Base-by-base conservation (phyloP, 1,284 basidiomycete species). In the Cryptococcus sp. region DNA sequence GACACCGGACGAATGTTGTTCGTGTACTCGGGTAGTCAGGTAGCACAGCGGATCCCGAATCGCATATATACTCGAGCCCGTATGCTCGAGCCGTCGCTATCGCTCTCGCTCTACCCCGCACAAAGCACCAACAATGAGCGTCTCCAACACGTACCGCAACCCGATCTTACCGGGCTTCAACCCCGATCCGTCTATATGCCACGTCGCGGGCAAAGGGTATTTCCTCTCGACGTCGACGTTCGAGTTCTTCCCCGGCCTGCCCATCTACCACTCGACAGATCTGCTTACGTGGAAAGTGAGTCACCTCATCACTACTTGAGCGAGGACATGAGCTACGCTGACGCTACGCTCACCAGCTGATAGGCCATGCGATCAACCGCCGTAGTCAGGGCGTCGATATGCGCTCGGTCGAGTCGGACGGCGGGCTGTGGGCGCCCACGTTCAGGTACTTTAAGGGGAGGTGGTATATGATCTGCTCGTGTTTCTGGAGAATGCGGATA, bases 161-260 rank as follows among this genome's bases (percentile, higher is more conserved):
- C 69, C 68, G 3, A 68, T 73, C 52, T 42, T 68, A 1, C 61
- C 68, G 4, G 69, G 71, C n/a, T 70, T 69, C 65, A 71, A 73
- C 57, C 69, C 71, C 4, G 68, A 73, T 47, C 71, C 71, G 1
- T 65, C 71, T 3, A 62, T 71, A 30, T 55, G 57, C 45, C 53
- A 50, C 35, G 64, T 66, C 10, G 54, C 53, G 13, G 68, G 65
- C 16, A 46, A 63, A 15, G 64, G 55, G 22, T 71, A 70, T 53
- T 73, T 67, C 58, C 25, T 70, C 30, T 50, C 58, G 15, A 69
- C 68, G 1, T 65, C 64, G 19, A 66, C 66, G 13, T 71, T 70
- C 52, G 63, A 68, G 42, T 68, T 55, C 56, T 67, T 67, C 40
- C 71, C 71, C 17, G 71, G 65, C 11, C 54, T 69, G 15, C 68